Conservation (phyloP, 495 filamentous ascomycete genomes). For the Cercophora newfieldiana region DNA sequence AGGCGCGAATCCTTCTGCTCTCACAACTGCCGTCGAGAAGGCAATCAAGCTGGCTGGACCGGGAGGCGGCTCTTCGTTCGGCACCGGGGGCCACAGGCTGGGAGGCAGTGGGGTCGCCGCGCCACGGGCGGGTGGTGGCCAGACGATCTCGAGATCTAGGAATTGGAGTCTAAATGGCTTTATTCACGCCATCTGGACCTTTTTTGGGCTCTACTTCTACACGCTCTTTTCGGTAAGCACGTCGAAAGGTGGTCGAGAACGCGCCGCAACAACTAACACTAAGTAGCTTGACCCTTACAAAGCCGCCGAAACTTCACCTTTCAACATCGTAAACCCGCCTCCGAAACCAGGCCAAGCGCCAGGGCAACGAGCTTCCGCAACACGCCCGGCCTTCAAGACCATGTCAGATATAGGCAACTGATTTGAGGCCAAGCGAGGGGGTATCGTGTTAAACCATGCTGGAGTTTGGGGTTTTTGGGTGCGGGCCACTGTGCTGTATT, state of each 20-base stretch:
- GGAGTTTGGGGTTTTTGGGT: background rate
- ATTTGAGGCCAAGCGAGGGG: background rate
- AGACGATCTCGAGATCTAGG: slow-evolving; percentile 32
- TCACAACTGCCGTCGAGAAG: slow-evolving; percentile 74
- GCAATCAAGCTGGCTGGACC: slow-evolving; percentile 60
- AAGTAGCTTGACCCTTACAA: slow-evolving; percentile 64
- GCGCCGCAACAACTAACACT: slow-evolving; percentile 17
- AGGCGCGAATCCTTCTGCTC: slow-evolving; percentile 73
- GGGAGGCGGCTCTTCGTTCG: slow-evolving; percentile 46
- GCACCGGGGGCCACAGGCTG: slow-evolving; percentile 39
- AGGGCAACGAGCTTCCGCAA: slow-evolving; percentile 28
- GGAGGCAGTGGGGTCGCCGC: slow-evolving; percentile 28
- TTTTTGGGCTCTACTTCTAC: slow-evolving; percentile 61
- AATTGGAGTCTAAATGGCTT: slow-evolving; percentile 46
- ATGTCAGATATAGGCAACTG: slow-evolving; percentile 39
- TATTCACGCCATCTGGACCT: slow-evolving; percentile 50
- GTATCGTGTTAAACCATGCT: background rate
- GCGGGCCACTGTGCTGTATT: background rate
- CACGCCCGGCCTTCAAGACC: slow-evolving; percentile 42
- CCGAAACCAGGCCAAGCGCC: slow-evolving; percentile 23
- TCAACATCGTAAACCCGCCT: slow-evolving; percentile 54
- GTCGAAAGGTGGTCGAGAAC: no score
- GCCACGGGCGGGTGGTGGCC: slow-evolving; percentile 20
- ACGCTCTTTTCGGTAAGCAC: slow-evolving; percentile 55
- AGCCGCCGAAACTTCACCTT: slow-evolving; percentile 62